A percentile compares a stretch with the other conserved stretches of the same genome.
Conservation (phyloP, 2,329 filamentous ascomycete species). For the Hymenoscyphus albidus region DNA sequence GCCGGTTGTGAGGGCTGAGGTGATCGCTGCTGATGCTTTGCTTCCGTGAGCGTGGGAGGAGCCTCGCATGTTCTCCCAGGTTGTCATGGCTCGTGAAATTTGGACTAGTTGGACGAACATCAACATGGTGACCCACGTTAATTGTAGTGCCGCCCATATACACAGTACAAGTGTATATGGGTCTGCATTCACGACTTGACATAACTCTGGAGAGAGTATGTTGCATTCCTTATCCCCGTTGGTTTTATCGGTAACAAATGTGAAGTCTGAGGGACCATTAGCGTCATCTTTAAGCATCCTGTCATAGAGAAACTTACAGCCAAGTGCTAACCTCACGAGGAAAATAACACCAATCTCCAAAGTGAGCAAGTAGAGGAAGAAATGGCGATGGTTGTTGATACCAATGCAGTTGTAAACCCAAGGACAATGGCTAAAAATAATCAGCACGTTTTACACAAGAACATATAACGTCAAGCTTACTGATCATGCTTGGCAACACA, state of each 20-base stretch:
- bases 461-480: constrained; percentile 48
- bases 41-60: constrained; percentile 57
- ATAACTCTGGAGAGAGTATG: constrained; percentile 70
- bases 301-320: constrained; percentile 51
- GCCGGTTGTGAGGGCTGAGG: constrained; percentile 72
- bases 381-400: constrained; percentile 93
- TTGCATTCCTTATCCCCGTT: constrained; percentile 58
- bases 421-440: constrained; percentile 71
- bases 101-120: constrained; percentile 91
- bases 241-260: constrained; percentile 48
- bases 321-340: constrained; percentile 68
- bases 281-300: constrained; percentile 15
- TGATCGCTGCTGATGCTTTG: constrained; percentile 55
- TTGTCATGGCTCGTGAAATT: constrained; percentile 88
- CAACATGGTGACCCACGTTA: constrained; percentile 97
- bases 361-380: constrained; percentile 81
- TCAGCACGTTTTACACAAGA: constrained; percentile 25
- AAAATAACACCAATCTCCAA: constrained; percentile 71
- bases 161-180: constrained; percentile 77
- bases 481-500: constrained; percentile 97
- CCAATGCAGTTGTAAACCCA: constrained; percentile 98
- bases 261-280: constrained; percentile 53
- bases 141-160: constrained; percentile 77
- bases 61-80: constrained; percentile 93
- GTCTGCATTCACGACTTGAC: constrained; percentile 73